Percentiles rank a stretch among this genome's conserved stretches.
Conservation (phyloP, 495 filamentous ascomycete genomes). For the Clohesyomyces aquaticus region DNA sequence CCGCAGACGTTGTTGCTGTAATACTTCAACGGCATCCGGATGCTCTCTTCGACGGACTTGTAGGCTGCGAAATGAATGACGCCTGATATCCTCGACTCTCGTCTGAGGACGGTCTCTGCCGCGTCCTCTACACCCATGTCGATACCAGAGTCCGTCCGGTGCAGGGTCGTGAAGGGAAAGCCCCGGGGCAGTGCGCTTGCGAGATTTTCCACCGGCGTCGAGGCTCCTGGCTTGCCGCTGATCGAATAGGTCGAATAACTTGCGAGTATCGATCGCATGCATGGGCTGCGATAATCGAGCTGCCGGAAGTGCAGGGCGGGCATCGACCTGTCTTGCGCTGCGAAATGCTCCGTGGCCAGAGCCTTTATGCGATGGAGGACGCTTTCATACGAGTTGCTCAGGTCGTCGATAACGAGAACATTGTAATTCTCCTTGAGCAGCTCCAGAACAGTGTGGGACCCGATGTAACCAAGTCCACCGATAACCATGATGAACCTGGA, state of each 20-base stretch:
- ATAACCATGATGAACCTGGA: slow-evolving; percentile 58
- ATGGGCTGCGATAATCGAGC: slow-evolving; percentile 58
- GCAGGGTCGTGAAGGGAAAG: slow-evolving; percentile 26
- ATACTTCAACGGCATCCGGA: slow-evolving; percentile 61
- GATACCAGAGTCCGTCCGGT: slow-evolving; percentile 37
- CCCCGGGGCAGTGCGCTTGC: not conserved
- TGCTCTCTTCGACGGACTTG: slow-evolving; percentile 60
- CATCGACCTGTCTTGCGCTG: slow-evolving; percentile 43
- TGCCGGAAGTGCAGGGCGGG: slow-evolving; percentile 60
- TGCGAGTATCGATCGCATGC: slow-evolving; percentile 40
- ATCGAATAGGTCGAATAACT: slow-evolving; percentile 30
- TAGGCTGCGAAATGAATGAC: slow-evolving; percentile 70
- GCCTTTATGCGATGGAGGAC: slow-evolving; percentile 58
- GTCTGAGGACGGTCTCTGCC: slow-evolving; percentile 18
- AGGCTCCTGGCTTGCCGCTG: slow-evolving; percentile 7
- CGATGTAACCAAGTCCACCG: slow-evolving; percentile 70
- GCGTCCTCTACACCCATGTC: slow-evolving; percentile 28
- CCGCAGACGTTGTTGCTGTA: slow-evolving; percentile 70
- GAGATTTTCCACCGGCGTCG: slow-evolving; percentile 13
- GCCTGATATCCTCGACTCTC: slow-evolving; percentile 56
- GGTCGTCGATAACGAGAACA: slow-evolving; percentile 66
- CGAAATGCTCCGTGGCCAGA: slow-evolving; percentile 57
- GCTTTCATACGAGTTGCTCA: slow-evolving; percentile 61
- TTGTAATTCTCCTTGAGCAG: slow-evolving; percentile 65
- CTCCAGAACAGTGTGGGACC: slow-evolving; percentile 66